Evolutionary conservation across 1,284 basidiomycete genomes (phyloP).

Genomic region (Ceratobasidium papillatum): DNA sequence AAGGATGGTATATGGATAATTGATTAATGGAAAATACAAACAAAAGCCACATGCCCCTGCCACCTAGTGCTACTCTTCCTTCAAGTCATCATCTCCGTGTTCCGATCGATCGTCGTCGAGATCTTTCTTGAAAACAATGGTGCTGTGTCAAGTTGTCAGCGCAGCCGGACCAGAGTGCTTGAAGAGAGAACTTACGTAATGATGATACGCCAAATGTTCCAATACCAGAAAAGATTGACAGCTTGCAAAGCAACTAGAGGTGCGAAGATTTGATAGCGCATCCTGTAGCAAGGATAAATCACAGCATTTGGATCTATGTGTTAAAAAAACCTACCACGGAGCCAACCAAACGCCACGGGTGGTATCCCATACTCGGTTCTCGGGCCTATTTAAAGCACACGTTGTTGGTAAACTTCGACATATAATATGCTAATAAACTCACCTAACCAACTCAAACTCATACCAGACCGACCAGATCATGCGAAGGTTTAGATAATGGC

Average conservation of each 20-base stretch:
- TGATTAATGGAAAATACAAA: constrained; percentile 12
- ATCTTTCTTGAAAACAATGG: constrained; percentile 45
- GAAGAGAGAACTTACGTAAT: constrained; percentile 56
- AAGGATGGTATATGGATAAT: neutral
- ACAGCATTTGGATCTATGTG: neutral
- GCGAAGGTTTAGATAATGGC: constrained; percentile 89
- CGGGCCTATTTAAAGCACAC: constrained; percentile 53
- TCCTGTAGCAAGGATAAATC: constrained; percentile 53
- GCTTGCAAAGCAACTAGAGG: constrained; percentile 80
- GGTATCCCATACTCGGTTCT: constrained; percentile 66
- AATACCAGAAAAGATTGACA: constrained; percentile 93
- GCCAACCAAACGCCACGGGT: constrained; percentile 74
- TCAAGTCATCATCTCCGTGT: constrained; percentile 55
- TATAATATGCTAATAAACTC: constrained; percentile 51
- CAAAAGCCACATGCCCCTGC: neutral
- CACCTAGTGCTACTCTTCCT: constrained; percentile 43
- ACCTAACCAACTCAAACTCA: constrained; percentile 85
- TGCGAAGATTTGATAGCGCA: constrained; percentile 81
- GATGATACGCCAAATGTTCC: constrained; percentile 77
- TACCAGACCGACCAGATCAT: constrained; percentile 90
- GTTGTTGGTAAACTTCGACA: constrained; percentile 1
- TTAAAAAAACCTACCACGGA: constrained; percentile 57
- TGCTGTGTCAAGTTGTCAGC: constrained; percentile 45
- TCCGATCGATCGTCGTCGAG: constrained; percentile 58
- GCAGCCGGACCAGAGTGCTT: neutral